Percentiles rank a stretch among this genome's conserved stretches.
Evolutionary conservation across 345 rosid genomes (phyloP).

Genomic region (Eucalyptus pauciflora): DNA sequence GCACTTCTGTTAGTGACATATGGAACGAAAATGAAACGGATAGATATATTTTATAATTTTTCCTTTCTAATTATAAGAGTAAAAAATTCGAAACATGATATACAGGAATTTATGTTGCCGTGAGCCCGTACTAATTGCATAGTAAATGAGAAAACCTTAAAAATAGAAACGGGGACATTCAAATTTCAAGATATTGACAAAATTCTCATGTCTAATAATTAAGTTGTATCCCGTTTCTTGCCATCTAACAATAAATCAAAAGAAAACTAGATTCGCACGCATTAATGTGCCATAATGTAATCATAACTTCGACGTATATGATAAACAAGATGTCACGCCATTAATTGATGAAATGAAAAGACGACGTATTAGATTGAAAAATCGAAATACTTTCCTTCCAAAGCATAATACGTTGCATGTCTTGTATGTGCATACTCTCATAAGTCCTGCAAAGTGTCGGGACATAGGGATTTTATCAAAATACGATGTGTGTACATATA

Average conservation of each 20-base stretch:
- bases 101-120: not conserved
- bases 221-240: not conserved
- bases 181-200: not conserved
- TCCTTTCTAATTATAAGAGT: too few relatives aligned
- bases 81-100: rapidly evolving
- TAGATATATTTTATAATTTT: not conserved
- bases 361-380: not conserved
- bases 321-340: not conserved
- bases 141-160: not conserved
- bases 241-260: not conserved
- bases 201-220: not conserved
- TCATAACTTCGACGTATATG: not conserved
- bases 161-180: not conserved
- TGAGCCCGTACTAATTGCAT: not conserved
- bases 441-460: not conserved
- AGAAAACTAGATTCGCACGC: not conserved
- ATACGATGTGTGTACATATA: not conserved
- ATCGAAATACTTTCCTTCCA: not conserved
- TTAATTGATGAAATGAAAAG: not conserved
- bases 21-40: not conserved
- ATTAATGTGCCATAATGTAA: not conserved
- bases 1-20: not conserved
- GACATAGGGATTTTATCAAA: not conserved
- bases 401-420: not conserved
- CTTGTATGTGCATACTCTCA: not conserved